Evolutionary conservation across 2,329 filamentous ascomycete species (phyloP).

Genomic region (Trichothecium sympodiale): DNA sequence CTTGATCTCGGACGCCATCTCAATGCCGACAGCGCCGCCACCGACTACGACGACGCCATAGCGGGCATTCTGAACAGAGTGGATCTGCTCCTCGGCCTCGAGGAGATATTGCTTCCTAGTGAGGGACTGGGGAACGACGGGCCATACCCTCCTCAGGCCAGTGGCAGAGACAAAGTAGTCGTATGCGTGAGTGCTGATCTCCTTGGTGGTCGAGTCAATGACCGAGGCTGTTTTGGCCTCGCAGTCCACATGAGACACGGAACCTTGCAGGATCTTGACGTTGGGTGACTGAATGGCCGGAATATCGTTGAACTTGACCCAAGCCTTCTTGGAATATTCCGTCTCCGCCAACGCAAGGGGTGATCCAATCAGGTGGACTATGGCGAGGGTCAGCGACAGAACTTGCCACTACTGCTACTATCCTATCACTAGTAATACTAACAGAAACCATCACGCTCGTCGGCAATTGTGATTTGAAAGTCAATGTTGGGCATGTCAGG

Average conservation of each 20-base stretch:
- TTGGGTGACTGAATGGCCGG: constrained; percentile 52
- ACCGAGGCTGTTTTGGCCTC: constrained; percentile 48
- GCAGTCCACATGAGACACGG: constrained; percentile 48
- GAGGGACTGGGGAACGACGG: constrained; percentile 58
- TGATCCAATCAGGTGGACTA: constrained; percentile 66
- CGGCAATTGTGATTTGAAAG: constrained; percentile 61
- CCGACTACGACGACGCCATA: constrained; percentile 61
- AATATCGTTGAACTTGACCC: constrained; percentile 59
- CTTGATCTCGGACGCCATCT: constrained; percentile 74
- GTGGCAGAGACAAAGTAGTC: constrained; percentile 68
- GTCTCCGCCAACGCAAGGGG: constrained; percentile 59
- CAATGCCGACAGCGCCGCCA: constrained; percentile 67
- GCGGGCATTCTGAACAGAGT: constrained; percentile 35
- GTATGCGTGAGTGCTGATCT: constrained; percentile 38
- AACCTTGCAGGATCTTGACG: constrained; percentile 56
- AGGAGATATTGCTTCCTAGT: constrained; percentile 50
- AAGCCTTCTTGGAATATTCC: constrained; percentile 54
- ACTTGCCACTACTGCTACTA: too few relatives aligned
- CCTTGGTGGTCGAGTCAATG: constrained; percentile 33
- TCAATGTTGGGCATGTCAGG: constrained; percentile 35
- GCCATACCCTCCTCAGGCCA: constrained; percentile 59
- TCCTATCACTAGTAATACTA: constrained; percentile 21
- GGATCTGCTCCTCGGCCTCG: constrained; percentile 51
- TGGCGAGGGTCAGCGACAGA: background rate
- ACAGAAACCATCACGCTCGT: constrained; percentile 80